phyloP scores from a whole-genome alignment of 2,329 filamentous ascomycete species.

The Epichloe elymi region DNA sequence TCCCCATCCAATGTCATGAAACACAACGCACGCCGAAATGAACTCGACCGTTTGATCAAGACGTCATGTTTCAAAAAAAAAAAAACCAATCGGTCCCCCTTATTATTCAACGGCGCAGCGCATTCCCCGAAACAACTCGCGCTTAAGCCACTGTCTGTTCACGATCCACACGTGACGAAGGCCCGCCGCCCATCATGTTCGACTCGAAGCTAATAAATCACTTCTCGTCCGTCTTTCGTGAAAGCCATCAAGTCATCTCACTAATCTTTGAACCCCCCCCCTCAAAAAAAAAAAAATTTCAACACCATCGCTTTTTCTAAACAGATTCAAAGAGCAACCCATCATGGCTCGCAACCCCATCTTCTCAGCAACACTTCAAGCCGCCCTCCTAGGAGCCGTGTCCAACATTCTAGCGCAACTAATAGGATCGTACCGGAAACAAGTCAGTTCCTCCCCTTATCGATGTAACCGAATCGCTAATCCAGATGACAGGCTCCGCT shows the following conservation, averaged over 20 bases:
- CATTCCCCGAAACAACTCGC: neutral
- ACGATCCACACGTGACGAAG: neutral
- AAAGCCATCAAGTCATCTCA: neutral
- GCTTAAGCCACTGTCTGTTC: neutral
- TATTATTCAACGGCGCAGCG: neutral
- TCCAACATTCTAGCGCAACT: constrained; percentile 65
- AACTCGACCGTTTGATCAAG: neutral
- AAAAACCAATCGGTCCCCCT: neutral
- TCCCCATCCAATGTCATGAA: neutral
- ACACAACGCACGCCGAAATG: neutral
- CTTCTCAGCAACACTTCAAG: constrained; percentile 49
- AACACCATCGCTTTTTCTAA: too few relatives aligned
- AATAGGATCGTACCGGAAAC: constrained; percentile 47
- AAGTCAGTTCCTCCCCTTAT: constrained; percentile 30
- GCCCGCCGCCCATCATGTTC: neutral
- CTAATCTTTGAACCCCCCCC: too few relatives aligned
- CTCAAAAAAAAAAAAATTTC: too few relatives aligned
- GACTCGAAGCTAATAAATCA: too few relatives aligned
- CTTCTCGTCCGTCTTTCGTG: neutral
- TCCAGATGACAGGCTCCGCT: neutral
- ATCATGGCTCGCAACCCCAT: constrained; percentile 32
- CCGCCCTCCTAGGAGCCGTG: constrained; percentile 47
- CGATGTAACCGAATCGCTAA: neutral
- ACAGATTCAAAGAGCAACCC: neutral
- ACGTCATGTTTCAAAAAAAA: neutral